A percentile compares a stretch with the other conserved stretches of the same genome.
Conservation (phyloP, 1,139 yeast species). For the Casaregolazyma suthepensis region DNA sequence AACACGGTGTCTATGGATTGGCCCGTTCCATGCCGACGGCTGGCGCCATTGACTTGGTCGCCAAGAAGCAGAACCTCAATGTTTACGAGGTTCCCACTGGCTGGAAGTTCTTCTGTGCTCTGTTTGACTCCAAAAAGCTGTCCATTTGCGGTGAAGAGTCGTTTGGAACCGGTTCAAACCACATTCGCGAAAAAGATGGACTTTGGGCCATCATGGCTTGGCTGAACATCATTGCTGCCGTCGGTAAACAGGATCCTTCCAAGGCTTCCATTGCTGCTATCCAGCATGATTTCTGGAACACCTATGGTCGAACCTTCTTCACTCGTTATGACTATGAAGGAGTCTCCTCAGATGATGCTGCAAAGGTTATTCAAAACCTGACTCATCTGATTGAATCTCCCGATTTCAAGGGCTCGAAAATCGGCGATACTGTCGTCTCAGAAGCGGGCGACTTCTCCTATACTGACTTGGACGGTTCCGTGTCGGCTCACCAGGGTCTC, state of each 20-base stretch:
- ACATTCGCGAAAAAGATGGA: conserved; percentile 96
- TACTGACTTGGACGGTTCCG: conserved; percentile 92
- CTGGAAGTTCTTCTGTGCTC: conserved; percentile 96
- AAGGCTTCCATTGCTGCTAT: conserved; percentile 69
- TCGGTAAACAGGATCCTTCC: conserved; percentile 44
- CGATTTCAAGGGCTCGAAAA: conserved; percentile 42
- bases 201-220: conserved; percentile 97
- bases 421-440: conserved; percentile 45
- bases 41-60: conserved; percentile 90
- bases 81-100: conserved; percentile 98
- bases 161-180: conserved; percentile 97
- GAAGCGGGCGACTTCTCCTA: conserved; percentile 88
- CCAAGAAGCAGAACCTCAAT: conserved; percentile 64
- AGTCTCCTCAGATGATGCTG: conserved; percentile 71
- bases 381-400: conserved; percentile 38
- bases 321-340: conserved; percentile 94
- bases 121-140: conserved; percentile 86
- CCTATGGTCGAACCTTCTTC: conserved; percentile 96
- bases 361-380: conserved; percentile 56
- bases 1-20: conserved; percentile 81
- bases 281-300: conserved; percentile 81
- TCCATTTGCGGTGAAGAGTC: conserved; percentile 98
- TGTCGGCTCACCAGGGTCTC: conserved; percentile 87
- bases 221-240: conserved; percentile 89
- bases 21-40: conserved; percentile 99